A percentile compares a stretch with the other conserved stretches of the same genome.
These are phyloP conservation scores for Annulohypoxylon truncatum DNA, from an alignment of 2,329 filamentous ascomycete species.

Conservation along the genomic window DNA sequence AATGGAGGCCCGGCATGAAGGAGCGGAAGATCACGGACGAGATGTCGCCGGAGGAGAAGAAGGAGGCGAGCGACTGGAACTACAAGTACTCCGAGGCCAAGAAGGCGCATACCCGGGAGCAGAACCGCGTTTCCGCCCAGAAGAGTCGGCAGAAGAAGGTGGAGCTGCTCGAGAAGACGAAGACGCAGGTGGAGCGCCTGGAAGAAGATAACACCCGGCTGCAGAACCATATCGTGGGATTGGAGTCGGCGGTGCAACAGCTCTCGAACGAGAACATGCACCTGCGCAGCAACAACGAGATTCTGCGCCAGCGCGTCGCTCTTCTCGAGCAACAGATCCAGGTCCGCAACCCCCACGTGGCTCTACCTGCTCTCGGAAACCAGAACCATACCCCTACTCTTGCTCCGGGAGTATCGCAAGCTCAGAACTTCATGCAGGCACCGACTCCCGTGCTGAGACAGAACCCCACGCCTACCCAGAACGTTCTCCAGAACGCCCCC, in stretches of 20 bases:
- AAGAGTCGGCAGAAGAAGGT: slow-evolving; percentile 25
- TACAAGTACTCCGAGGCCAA: background rate
- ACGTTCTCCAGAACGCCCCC: background rate
- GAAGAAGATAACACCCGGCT: background rate
- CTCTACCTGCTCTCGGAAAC: background rate
- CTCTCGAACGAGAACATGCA: background rate
- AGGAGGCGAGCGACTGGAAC: background rate
- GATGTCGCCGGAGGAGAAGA: slow-evolving; percentile 12
- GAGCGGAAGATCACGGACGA: slow-evolving; percentile 10
- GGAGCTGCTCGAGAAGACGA: background rate
- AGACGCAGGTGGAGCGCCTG: background rate
- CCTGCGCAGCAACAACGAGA: background rate
- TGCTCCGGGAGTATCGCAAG: background rate
- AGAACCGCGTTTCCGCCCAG: slow-evolving; percentile 24
- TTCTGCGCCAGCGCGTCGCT: background rate
- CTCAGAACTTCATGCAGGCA: background rate
- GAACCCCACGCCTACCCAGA: background rate
- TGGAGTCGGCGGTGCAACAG: background rate
- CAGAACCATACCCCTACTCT: background rate
- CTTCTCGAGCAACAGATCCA: background rate
- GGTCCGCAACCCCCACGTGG: background rate
- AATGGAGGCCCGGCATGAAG: slow-evolving; percentile 20
- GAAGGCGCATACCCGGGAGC: slow-evolving; percentile 6
- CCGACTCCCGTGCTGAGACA: background rate
- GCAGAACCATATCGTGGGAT: background rate